phyloP scores from a whole-genome alignment of 1,284 basidiomycete species.

The Ceratorhiza oryzae-sativae region DNA sequence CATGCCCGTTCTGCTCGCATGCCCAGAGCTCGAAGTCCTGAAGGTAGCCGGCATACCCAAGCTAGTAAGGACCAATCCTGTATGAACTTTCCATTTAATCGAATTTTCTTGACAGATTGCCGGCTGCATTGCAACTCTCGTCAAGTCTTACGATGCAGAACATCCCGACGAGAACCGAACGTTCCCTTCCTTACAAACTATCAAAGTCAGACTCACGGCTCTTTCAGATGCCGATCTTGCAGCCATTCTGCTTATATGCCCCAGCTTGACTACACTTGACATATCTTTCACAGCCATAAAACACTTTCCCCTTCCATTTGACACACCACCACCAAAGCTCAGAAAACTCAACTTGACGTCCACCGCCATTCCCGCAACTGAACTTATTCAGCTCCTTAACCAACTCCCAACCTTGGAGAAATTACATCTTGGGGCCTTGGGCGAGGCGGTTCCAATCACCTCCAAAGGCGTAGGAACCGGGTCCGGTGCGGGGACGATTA shows the following conservation, averaged over 20 bases:
- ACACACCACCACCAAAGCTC: constrained; percentile 48
- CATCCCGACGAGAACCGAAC: background rate
- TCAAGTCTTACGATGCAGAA: background rate
- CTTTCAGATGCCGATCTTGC: constrained; percentile 59
- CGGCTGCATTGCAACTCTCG: constrained; percentile 56
- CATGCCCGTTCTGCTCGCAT: constrained; percentile 55
- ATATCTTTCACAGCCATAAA: constrained; percentile 68
- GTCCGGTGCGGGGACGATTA: constrained; percentile 59
- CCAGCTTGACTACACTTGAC: constrained; percentile 63
- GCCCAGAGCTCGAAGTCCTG: constrained; percentile 59
- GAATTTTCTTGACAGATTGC: constrained; percentile 59
- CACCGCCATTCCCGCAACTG: constrained; percentile 55
- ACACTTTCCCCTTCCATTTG: constrained; percentile 44
- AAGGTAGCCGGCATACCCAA: constrained; percentile 68
- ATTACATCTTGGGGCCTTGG: constrained; percentile 67
- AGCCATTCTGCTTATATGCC: constrained; percentile 57
- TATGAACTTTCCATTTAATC: background rate
- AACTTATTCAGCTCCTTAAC: constrained; percentile 56
- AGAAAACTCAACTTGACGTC: constrained; percentile 70
- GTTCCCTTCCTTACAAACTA: constrained; percentile 49
- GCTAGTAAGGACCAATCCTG: constrained; percentile 56
- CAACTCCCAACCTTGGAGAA: constrained; percentile 56
- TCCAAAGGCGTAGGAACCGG: constrained; percentile 57
- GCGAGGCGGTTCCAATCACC: constrained; percentile 55
- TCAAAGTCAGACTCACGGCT: constrained; percentile 62